Base-by-base conservation (phyloP, 2,329 filamentous ascomycete genomes). In the Juglanconis sp. region DNA sequence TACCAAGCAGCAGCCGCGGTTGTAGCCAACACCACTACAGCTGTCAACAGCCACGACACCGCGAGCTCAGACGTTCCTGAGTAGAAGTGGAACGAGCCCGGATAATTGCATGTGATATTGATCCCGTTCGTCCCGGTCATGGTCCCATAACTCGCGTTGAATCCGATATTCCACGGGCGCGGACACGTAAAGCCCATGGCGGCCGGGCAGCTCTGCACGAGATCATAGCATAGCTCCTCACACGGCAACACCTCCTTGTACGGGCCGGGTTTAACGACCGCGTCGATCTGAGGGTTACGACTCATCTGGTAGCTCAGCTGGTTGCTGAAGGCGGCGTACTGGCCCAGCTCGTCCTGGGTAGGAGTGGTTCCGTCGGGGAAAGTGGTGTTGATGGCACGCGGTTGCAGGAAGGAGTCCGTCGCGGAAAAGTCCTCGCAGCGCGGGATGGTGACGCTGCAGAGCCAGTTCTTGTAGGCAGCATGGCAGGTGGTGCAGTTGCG, bases 201-300 rank as follows among this genome's bases (percentile, higher is more conserved):
- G 0, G 92, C 82, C 0, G 95, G 94, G 74, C 95, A 99, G 70
- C 85, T 91, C 74, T 89, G 87, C 10, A 96, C 90, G 1, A 99
- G 81, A 57, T 88, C 85, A 71, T 92, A 95, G 76, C 95, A 99
- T 54, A 97, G 76, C 65, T 96, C 89, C 63, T 90, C 85, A 69
- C 94, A 98, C 0, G 95, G 95, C 8, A 96, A 77, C 24, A 98
- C 79, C 76, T 99, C 95, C 71, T 93, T 96, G 76, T 99, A 98
- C 0, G 95, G 95, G 0, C 95, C 95, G 0, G 95, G 93, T 63
- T 81, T 75, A 61, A 98, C 86, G 1, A 76, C 66, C 2, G 78
- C 68, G 68, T 97, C 92, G 66, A 98, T 95, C 52, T 84, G 76
- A 0, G 81, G 70, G 68, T 92, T 94, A 17, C 93, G 84, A 11